Percentiles rank a stretch among this genome's conserved stretches.
Evolutionary conservation across 2,329 filamentous ascomycete genomes (phyloP).

Genomic region (Talaromyces sp.): DNA sequence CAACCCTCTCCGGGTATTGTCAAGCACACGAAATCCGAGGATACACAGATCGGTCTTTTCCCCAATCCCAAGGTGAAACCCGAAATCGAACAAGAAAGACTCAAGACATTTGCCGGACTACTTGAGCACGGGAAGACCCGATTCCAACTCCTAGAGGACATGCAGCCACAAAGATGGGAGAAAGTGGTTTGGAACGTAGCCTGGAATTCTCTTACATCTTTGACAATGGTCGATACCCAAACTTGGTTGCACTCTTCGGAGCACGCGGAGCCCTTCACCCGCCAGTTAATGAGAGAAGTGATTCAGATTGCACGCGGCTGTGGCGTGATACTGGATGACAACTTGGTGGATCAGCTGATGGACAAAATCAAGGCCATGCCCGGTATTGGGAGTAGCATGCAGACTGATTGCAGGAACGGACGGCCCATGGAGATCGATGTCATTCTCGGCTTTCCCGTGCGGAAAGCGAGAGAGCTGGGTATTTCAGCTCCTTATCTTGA

Average conservation of each 20-base stretch:
- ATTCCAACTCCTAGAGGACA: conserved; percentile 37
- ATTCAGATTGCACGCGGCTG: conserved; percentile 45
- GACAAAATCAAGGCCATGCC: conserved; percentile 44
- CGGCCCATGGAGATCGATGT: conserved; percentile 52
- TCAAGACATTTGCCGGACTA: conserved; percentile 47
- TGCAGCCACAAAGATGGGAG: conserved; percentile 44
- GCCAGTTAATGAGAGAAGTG: conserved; percentile 47
- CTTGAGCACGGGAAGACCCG: conserved; percentile 47
- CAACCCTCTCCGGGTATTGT: conserved; percentile 55
- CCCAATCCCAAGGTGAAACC: conserved; percentile 38
- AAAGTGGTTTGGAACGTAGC: conserved; percentile 48
- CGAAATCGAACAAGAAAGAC: conserved; percentile 37
- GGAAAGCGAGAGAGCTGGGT: conserved; percentile 42
- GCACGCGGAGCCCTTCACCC: conserved; percentile 43
- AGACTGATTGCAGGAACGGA: conserved; percentile 46
- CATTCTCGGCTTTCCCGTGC: conserved; percentile 48
- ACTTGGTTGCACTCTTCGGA: conserved; percentile 46
- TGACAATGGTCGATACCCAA: conserved; percentile 48
- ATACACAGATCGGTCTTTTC: conserved; percentile 60
- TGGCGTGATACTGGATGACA: conserved; percentile 41
- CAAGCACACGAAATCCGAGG: conserved; percentile 55
- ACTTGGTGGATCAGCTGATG: conserved; percentile 43
- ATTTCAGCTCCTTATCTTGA: conserved; percentile 46
- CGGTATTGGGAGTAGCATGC: conserved; percentile 50
- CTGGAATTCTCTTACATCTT: conserved; percentile 47